Evolutionary conservation across 2,329 filamentous ascomycete genomes (phyloP), one percentile per base, ranked within the genome.

Genomic region (Rutstroemia sp.): DNA sequence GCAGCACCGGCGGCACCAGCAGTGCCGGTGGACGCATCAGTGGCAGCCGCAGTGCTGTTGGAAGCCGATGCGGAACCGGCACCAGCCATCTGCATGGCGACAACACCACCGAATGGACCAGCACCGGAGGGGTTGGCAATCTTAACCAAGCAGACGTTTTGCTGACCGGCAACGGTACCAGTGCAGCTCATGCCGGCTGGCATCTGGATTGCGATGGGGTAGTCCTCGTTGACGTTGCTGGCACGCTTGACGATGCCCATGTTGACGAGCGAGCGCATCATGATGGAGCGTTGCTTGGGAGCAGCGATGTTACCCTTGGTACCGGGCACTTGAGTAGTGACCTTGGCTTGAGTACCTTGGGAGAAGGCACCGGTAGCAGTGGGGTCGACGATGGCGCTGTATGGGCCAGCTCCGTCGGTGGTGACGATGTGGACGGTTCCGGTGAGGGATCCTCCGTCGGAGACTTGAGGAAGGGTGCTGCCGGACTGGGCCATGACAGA

Each of bases 391-490:
- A 82, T 82, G 73, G 82, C 85, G 6, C 73, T 78, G 56, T 65
- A 63, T 51, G 65, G 65, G 17, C 84, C 84, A 58, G 80, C 83
- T 57, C 84, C 84, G 62, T 87, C 84, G 39, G 75, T 75, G 70
- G 86, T 87, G 68, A 87, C 82, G 68, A 86, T 83, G 71, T 86
- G 83, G 9, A 86, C 73, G 1, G 81, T 86, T 76, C 87, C 85
- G 63, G 72, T 72, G 58, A 87, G 63, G 55, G 75, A 63, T 56
- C 83, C 84, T 49, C 83, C 83, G 0, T 73, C 64, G 6, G 73
- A 75, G 63, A 87, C 72, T 71, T 86, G 82, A 10, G 84, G 82
- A 23, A 87, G 77, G 57, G 71, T 63, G 58, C 70, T 71, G 57
- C 82, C 82, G 5, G 77, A 84, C 68, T 77, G 74, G 5, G 57